Base-by-base conservation (phyloP, 208 protist species). In the Vickermania ingenoplastis region DNA sequence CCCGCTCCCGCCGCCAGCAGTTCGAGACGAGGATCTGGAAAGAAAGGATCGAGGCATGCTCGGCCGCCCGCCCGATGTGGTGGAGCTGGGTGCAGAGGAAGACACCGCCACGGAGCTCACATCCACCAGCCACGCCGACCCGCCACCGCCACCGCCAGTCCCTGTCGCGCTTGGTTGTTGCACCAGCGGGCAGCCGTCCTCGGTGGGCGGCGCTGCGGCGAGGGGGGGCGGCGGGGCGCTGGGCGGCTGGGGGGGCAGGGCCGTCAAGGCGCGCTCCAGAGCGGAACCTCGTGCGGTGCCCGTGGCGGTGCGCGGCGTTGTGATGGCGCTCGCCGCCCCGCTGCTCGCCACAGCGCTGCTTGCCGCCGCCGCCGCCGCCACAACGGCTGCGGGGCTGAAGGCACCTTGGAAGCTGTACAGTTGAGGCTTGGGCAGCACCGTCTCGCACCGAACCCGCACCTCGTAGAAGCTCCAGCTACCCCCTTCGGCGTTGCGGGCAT, bases 401-500 rank as follows among this genome's bases (percentile, higher is more conserved):
- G 7, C 17, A 17, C 36, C 36, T 17, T 45, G 11, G 11, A 45
- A 7, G 41, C 29, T 41, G 67, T 65, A 72, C 57, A 88, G 76
- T 25, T 59, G 54, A 54, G 92, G 86, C 27, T 57, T 31, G 11
- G 88, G 88, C 27, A 83, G 63, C 0, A 79, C 30, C 49, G 85
- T 89, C 57, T 85, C 59, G 51, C 81, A 89, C 21, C 63, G 61
- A 7, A 95, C 69, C 0, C 53, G 45, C 24, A 95, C 82, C 14
- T 65, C 57, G 57, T 79, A 71, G 57, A 95, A 92, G 48, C 73
- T 59, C 88, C 88, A 95, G 61, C 86, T 65, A 5, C 73, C 74
- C 5, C 81, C 84, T 59, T 89, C 82, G 24, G 71, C 75, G 14
- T 29, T 31, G 21, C 78, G 83, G 30, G 83, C 74, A 62, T 95